phyloP scores from a whole-genome alignment of 352 stramenopile genomes.

The Peronospora destructor region DNA sequence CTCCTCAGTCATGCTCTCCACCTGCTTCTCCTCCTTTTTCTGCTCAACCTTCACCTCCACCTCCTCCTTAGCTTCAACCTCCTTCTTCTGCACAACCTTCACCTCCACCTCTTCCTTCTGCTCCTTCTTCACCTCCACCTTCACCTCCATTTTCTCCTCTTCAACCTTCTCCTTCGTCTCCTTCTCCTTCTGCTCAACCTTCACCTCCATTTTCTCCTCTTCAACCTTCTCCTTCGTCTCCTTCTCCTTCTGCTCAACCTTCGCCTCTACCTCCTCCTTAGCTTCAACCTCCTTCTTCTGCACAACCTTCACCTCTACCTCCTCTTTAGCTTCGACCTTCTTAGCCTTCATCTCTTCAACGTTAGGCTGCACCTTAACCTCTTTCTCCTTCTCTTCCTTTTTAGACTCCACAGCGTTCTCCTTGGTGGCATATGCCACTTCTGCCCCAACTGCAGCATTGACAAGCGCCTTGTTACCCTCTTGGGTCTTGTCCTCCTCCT shows the following conservation, averaged over 20 bases:
- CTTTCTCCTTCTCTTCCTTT: constrained; percentile 6
- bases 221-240: too few relatives aligned
- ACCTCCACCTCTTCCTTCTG: constrained; percentile 8
- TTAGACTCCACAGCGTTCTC: constrained; percentile 26
- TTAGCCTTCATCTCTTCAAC: constrained; percentile 4
- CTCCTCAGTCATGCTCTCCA: constrained; percentile 10
- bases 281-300: constrained; percentile 6
- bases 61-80: constrained; percentile 1
- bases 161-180: too few relatives aligned
- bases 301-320: constrained; percentile 9
- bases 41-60: constrained; percentile 7
- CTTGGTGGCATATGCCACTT: constrained; percentile 27
- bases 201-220: constrained; percentile 1
- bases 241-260: constrained; percentile 8
- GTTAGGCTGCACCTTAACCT: background rate
- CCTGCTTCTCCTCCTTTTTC: constrained; percentile 7
- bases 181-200: constrained; percentile 4
- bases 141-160: constrained; percentile 8
- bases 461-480: constrained; percentile 29
- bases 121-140: constrained; percentile 4
- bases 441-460: constrained; percentile 22
- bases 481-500: constrained; percentile 11
- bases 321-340: background rate
- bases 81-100: constrained; percentile 10
- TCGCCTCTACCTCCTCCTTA: constrained; percentile 1